Percentiles rank a stretch among this genome's conserved stretches.
phyloP scores from a whole-genome alignment of 768 basidiomycete species.

The Grammothele lineata region DNA sequence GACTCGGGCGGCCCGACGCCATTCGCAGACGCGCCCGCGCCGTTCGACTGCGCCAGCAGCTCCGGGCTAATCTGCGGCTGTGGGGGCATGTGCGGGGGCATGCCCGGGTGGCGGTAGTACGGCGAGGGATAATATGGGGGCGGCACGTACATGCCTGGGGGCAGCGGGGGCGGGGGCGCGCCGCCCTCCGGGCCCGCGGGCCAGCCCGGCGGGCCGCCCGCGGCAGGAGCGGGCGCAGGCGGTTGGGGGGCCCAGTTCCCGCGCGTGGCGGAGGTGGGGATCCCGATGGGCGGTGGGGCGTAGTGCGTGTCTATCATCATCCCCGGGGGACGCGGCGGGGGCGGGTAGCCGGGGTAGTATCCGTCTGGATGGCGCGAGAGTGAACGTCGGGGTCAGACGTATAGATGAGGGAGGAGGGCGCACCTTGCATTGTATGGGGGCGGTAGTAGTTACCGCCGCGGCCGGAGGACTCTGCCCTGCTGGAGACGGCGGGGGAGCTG shows the following conservation, averaged over 20 bases:
- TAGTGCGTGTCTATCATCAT: slow-evolving; percentile 41
- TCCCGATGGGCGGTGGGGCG: slow-evolving; percentile 33
- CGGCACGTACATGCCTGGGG: slow-evolving; percentile 29
- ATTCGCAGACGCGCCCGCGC: slow-evolving; percentile 3
- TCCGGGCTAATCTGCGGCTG: slow-evolving; percentile 26
- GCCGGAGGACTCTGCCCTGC: slow-evolving; percentile 32
- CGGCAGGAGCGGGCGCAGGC: slow-evolving; percentile 30
- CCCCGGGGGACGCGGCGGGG: slow-evolving; percentile 30
- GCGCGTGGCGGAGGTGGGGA: slow-evolving; percentile 53
- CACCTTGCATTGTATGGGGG: slow-evolving; percentile 45
- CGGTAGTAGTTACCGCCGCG: slow-evolving; percentile 62
- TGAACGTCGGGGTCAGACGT: background rate
- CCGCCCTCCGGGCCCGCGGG: slow-evolving; percentile 27
- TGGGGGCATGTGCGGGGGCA: slow-evolving; percentile 22
- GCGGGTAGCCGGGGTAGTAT: slow-evolving; percentile 35
- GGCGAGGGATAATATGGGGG: slow-evolving; percentile 38
- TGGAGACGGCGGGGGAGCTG: slow-evolving; percentile 24
- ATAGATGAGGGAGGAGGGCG: background rate
- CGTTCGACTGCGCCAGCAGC: slow-evolving; percentile 16
- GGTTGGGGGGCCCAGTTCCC: slow-evolving; percentile 17
- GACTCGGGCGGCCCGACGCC: slow-evolving; percentile 14
- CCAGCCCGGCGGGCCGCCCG: too few species aligned
- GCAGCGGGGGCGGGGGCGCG: slow-evolving; percentile 16
- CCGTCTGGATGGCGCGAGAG: slow-evolving; percentile 1
- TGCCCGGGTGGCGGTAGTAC: slow-evolving; percentile 42